Conservation (phyloP, 1,284 basidiomycete genomes). For the Pholiota adiposa region DNA sequence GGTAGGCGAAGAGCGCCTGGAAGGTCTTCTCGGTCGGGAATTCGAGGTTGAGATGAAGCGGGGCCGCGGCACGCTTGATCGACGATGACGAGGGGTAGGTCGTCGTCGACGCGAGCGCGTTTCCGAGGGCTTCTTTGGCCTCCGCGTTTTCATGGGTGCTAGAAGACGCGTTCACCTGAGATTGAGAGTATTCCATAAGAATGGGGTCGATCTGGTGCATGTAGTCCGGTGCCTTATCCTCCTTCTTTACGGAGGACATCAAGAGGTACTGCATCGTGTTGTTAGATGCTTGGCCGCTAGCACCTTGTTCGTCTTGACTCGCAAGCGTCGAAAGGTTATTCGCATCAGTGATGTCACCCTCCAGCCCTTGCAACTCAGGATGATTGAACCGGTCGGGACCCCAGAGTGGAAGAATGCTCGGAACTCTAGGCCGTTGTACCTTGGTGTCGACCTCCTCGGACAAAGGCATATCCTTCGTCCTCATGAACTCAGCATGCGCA, state of each 20-base stretch:
- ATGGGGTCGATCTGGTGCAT: conserved; percentile 26
- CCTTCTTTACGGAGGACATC: conserved; percentile 15
- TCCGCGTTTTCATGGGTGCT: neutral
- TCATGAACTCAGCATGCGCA: conserved; percentile 40
- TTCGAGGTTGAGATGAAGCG: conserved; percentile 30
- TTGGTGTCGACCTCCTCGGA: conserved; percentile 11
- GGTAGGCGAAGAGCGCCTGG: conserved; percentile 29
- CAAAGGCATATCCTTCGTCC: conserved; percentile 18
- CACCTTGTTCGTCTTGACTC: neutral
- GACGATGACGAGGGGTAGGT: conserved; percentile 21
- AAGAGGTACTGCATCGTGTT: conserved; percentile 21
- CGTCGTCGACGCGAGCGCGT: conserved; percentile 11
- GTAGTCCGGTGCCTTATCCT: conserved; percentile 5
- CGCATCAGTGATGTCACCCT: conserved; percentile 6
- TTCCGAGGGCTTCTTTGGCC: neutral
- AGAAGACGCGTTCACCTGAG: conserved; percentile 1
- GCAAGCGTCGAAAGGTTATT: neutral
- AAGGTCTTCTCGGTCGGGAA: conserved; percentile 30
- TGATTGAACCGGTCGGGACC: conserved; percentile 23
- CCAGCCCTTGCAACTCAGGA: conserved; percentile 12
- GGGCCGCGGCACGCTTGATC: conserved; percentile 31
- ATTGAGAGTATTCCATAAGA: conserved; percentile 23
- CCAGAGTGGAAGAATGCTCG: conserved; percentile 37
- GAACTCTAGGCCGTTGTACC: conserved; percentile 30
- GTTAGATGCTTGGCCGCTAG: neutral